Base-by-base conservation (phyloP, 495 filamentous ascomycete species). In the Hypoxylon intermedium region DNA sequence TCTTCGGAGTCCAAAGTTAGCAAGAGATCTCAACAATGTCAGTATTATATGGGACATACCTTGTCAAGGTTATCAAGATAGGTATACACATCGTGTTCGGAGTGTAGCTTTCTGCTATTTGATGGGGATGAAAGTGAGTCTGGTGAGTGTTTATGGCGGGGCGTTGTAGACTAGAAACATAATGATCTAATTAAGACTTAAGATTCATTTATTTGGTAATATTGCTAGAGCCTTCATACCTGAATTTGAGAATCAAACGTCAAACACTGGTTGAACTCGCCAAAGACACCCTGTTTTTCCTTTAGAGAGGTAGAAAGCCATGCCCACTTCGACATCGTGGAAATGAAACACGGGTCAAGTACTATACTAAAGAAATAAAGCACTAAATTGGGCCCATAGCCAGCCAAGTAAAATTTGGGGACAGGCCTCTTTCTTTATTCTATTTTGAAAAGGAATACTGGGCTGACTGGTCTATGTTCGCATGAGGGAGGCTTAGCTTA, bases 241-340 rank as follows among this genome's bases (percentile, higher is more conserved):
- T 30, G 26, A 30, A 30, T 30, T 20, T 42, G 41, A 19, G 28
- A 46, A 12, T 30, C 18, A 28, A 30, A 46, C 43, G 23, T 16
- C 3, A 46, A 21, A 15, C 43, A 46, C 7, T 46, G 43, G 26
- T 46, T 6, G 16, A 46, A 5, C 43, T 46, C 21, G 21, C 21
- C 43, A 28, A 46, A 46, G 43, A 46, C 26, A 5, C 42, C 42
- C 6, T 19, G 6, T 12, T 45, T 45, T 24, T 45, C 42, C 12
- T 20, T 24, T 12, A 45, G 42, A 23, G 18, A 45, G 19, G 42
- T 45, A 45, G 42, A 45, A 24, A 45, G 42, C 42, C 42, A 45
- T 20, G 42, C 42, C 42, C 42, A 45, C 5, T 23, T 13, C 19
- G 42, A 45, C 42, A 45, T 45, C 26, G 12, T 23, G 42, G 19